Evolutionary conservation across 2,329 filamentous ascomycete genomes (phyloP), one percentile per base, ranked within the genome.

Genomic region (Aspergillus sp.): DNA sequence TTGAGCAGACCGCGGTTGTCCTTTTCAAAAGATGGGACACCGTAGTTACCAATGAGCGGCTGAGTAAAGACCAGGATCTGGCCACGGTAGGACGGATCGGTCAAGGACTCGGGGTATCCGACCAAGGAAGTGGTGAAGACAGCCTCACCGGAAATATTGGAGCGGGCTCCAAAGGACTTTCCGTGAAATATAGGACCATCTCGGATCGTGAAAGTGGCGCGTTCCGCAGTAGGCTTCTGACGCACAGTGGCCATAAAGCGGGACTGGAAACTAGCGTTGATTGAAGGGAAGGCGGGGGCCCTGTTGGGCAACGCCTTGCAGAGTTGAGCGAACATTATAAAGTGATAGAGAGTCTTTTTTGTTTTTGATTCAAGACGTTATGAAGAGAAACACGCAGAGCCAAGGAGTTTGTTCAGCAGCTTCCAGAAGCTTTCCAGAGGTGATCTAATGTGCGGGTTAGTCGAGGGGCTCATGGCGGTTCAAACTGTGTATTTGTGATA

Each of bases 31-130:
- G 89, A 94, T 10, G 93, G 93, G 12, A 98, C 91, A 60, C 93
- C 93, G 67, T 98, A 98, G 79, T 98, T 98, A 65, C 93, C 93
- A 63, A 98, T 96, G 58, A 98, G 75, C 33, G 93, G 93, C 69
- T 96, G 90, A 56, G 93, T 98, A 77, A 97, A 96, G 71, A 97
- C 91, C 59, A 98, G 78, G 58, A 98, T 97, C 76, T 98, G 93
- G 45, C 72, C 81, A 57, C 81, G 80, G 68, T 84, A 84, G 47
- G 81, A 83, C 8, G 81, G 81, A 56, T 83, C 81, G 62, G 80
- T 82, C 73, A 84, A 74, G 41, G 80, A 96, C 76, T 98, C 93
- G 57, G 93, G 93, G 70, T 98, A 98, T 62, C 93, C 93, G 49
- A 98, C 93, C 47, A 97, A 82, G 27, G 91, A 96, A 51, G 93